Evolutionary conservation across 83 land plant species (phyloP).

Genomic region (Picea abies): DNA sequence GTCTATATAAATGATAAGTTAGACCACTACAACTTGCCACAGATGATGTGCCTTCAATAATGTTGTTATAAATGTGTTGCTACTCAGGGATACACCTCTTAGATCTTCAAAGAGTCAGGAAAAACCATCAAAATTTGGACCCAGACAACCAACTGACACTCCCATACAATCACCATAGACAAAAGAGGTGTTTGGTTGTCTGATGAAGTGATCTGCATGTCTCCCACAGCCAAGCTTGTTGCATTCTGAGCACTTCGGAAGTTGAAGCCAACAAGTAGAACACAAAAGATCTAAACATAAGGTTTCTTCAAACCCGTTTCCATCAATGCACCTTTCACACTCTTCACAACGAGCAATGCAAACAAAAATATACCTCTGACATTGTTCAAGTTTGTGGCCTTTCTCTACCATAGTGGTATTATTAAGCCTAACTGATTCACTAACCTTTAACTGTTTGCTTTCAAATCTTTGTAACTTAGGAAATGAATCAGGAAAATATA

Average conservation of each 20-base stretch:
- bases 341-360: slow-evolving; percentile 79
- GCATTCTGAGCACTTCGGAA: slow-evolving; percentile 38
- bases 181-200: slow-evolving; percentile 28
- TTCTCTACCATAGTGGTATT: slow-evolving; percentile 8
- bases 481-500: slow-evolving; percentile 32
- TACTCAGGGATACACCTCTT: slow-evolving; percentile 56
- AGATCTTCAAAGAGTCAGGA: slow-evolving; percentile 57
- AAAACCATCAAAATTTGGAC: slow-evolving; percentile 59
- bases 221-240: slow-evolving; percentile 68
- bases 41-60: too few species aligned
- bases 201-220: slow-evolving; percentile 31
- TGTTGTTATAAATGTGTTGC: too few species aligned
- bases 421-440: slow-evolving; percentile 8
- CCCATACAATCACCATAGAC: slow-evolving; percentile 29
- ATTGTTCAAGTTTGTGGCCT: slow-evolving; percentile 21
- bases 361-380: slow-evolving; percentile 52
- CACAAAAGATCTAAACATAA: slow-evolving; percentile 59
- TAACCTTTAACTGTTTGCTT: slow-evolving; percentile 1
- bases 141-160: slow-evolving; percentile 1
- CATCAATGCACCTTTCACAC: slow-evolving; percentile 33
- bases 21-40: too few species aligned
- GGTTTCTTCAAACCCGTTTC: slow-evolving; percentile 56
- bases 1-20: too few species aligned
- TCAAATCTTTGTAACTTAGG: slow-evolving; percentile 25
- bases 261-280: slow-evolving; percentile 38